A percentile compares a stretch with the other conserved stretches of the same genome.
Evolutionary conservation across 2,329 filamentous ascomycete species (phyloP).

Genomic region (Cercospora zeae-maydis): DNA sequence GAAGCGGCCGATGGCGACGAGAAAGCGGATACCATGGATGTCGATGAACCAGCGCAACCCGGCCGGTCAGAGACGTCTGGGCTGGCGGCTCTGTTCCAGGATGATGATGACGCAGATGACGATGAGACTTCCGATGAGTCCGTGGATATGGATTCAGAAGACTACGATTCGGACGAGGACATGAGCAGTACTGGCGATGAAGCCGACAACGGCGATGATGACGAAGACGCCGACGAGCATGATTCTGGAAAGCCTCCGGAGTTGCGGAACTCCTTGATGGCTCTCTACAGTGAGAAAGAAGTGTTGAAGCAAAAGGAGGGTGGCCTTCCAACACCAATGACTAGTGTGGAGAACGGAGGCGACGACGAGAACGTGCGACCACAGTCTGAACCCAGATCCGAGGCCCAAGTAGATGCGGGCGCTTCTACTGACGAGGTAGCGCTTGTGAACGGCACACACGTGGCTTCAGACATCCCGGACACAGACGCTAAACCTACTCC

Average conservation of each 20-base stretch:
- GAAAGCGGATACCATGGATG: slow-evolving; percentile 2
- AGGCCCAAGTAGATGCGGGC: slow-evolving; percentile 18
- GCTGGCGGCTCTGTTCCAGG: slow-evolving; percentile 16
- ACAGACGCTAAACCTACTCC: not conserved
- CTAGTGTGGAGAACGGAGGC: slow-evolving; percentile 32
- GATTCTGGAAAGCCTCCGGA: slow-evolving; percentile 24
- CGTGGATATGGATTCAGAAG: slow-evolving; percentile 36
- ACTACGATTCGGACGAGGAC: slow-evolving; percentile 38
- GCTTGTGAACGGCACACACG: not conserved
- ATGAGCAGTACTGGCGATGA: slow-evolving; percentile 38
- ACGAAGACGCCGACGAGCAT: slow-evolving; percentile 30
- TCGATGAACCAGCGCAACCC: not conserved
- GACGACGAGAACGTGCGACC: slow-evolving; percentile 24
- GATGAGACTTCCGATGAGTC: slow-evolving; percentile 39
- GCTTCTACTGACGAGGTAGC: slow-evolving; percentile 4
- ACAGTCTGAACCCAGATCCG: slow-evolving; percentile 22
- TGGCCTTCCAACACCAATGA: slow-evolving; percentile 33
- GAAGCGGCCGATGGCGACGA: not conserved
- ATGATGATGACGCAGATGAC: slow-evolving; percentile 42
- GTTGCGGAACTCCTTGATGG: slow-evolving; percentile 24
- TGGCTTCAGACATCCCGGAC: not conserved
- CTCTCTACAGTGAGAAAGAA: slow-evolving; percentile 30
- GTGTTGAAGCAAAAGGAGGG: slow-evolving; percentile 29
- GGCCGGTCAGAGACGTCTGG: not conserved
- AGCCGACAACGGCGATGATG: slow-evolving; percentile 30